Base-by-base conservation (phyloP, 2,329 filamentous ascomycete species). In the Botryosphaeria dothidea region DNA sequence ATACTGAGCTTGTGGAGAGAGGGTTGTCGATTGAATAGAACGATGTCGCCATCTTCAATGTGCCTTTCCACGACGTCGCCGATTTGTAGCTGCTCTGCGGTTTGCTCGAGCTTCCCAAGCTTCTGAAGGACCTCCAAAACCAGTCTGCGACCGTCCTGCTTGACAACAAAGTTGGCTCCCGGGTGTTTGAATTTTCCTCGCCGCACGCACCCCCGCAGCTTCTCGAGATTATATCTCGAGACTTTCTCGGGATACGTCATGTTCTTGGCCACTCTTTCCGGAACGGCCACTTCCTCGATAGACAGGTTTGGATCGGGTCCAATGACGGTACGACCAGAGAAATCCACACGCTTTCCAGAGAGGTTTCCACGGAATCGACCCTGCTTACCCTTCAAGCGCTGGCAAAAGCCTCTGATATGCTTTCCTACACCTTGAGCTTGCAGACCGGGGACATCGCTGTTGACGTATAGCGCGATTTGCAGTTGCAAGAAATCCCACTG, bases 1-100 rank as follows among this genome's bases (percentile, higher is more conserved):
- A 99, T 99, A 88, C 92, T 97, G 69, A 99, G 90, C 78, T 98
- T 99, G 84, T 99, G 95, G 8, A 99, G 86, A 1, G 95, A 99
- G 0, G 95, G 95, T 74, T 99, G 95, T 67, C 95, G 92, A 75
- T 99, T 99, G 85, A 99, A 99, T 0, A 99, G 86, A 1, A 98
- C 94, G 70, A 98, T 91, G 75, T 99, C 95, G 56, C 92, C 92
- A 73, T 99, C 94, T 75, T 97, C 92, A 1, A 99, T 85, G 80
- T 99, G 95, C 31, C 95, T 90, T 75, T 99, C 93, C 4, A 99
- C 94, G 38, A 94, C 83, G 76, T 99, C 95, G 15, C 95, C 95
- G 71, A 91, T 86, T 57, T 88, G 84, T 23, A 99, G 84, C 49
- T 91, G 84, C 27, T 89, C 86, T 0, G 94, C 92, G n/a, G 89